These are phyloP conservation scores for Pterocarpus macrocarpus DNA, from an alignment of 306 rosid species.

Conservation along the genomic window DNA sequence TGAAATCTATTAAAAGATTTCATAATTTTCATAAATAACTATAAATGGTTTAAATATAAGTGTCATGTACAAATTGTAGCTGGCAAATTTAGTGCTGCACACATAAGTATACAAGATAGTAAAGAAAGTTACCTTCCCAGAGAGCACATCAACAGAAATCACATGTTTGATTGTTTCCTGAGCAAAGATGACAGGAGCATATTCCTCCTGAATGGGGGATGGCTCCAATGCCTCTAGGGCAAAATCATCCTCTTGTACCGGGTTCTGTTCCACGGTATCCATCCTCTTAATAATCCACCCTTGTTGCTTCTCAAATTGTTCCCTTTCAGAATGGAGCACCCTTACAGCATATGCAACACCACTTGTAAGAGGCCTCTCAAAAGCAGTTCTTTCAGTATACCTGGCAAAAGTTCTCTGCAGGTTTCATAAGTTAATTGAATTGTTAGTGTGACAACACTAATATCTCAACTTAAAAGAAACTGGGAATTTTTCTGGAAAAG, in stretches of 20 bases:
- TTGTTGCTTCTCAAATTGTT: conserved; percentile 93
- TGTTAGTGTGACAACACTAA: not conserved
- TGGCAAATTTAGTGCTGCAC: conserved; percentile 13
- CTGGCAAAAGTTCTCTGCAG: conserved; percentile 85
- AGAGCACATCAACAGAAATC: conserved; percentile 83
- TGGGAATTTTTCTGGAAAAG: too few relatives aligned
- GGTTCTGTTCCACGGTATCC: conserved; percentile 85
- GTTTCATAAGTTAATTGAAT: conserved; percentile 53
- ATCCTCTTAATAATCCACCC: conserved; percentile 97
- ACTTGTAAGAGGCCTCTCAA: conserved; percentile 98
- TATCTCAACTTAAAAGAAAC: too few relatives aligned
- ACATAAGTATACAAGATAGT: conserved; percentile 28
- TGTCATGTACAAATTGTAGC: not conserved
- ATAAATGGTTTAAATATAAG: conserved; percentile 5
- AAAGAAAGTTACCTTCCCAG: conserved; percentile 77
- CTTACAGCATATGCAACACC: conserved; percentile 99
- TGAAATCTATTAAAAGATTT: not conserved
- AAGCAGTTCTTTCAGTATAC: conserved; percentile 96
- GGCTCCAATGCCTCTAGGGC: conserved; percentile 80
- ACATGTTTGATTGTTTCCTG: conserved; percentile 95
- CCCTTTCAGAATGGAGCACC: conserved; percentile 95
- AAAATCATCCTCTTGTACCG: conserved; percentile 76
- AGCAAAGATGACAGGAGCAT: conserved; percentile 98
- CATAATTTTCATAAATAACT: conserved; percentile 2
- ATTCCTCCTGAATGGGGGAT: conserved; percentile 83